Conservation (phyloP, 768 basidiomycete species). For the Boletus rubescentipes region DNA sequence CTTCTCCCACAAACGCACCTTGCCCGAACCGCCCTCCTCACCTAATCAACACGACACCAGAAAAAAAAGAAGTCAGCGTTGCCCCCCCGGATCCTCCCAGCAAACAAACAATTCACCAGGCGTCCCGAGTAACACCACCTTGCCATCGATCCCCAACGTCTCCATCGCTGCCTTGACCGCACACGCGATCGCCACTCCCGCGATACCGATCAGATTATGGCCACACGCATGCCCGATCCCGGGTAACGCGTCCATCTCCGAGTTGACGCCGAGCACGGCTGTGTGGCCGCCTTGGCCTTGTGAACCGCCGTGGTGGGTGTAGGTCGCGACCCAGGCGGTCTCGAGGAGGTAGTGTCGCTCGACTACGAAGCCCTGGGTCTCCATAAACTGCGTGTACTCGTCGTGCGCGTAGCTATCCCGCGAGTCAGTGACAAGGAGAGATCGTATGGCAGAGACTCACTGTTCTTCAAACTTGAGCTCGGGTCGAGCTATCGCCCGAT, state of each 20-base stretch:
- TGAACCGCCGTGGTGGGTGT: conserved; percentile 37
- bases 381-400: conserved; percentile 64
- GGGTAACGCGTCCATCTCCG: conserved; percentile 69
- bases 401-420: conserved; percentile 57
- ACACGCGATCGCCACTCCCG: conserved; percentile 69
- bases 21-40: conserved; percentile 70
- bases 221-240: conserved; percentile 73
- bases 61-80: not conserved
- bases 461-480: conserved; percentile 68
- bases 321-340: conserved; percentile 76
- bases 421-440: too few species aligned
- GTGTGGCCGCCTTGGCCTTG: not conserved
- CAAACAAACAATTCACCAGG: conserved; percentile 50
- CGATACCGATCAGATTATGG: conserved; percentile 77
- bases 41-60: conserved; percentile 3
- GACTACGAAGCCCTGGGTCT: conserved; percentile 62
- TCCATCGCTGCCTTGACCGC: conserved; percentile 63
- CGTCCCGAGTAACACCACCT: conserved; percentile 70
- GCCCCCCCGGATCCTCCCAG: not conserved
- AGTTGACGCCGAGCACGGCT: conserved; percentile 62
- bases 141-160: conserved; percentile 61
- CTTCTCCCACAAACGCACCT: conserved; percentile 60
- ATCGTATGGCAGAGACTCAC: conserved; percentile 36
- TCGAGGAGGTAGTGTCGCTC: conserved; percentile 58
- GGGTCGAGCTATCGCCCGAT: conserved; percentile 51